Percentiles rank a stretch among this genome's conserved stretches.
Conservation (phyloP, 2,329 filamentous ascomycete genomes). For the Coniochaeta sp. region DNA sequence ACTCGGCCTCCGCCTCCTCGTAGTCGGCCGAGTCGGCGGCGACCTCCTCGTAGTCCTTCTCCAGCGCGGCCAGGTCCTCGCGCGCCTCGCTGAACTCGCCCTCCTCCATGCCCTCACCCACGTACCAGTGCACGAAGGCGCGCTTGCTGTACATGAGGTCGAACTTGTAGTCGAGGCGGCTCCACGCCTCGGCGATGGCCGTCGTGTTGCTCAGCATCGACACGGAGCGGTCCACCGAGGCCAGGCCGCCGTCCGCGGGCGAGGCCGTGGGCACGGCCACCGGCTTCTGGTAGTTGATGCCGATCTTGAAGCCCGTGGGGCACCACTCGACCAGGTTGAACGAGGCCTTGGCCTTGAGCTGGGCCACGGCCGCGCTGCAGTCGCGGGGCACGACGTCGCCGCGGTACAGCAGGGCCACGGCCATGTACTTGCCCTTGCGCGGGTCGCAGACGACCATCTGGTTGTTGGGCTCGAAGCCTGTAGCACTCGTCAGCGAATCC, state of each 20-base stretch:
- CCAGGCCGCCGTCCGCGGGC: constrained; percentile 50
- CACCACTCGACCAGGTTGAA: constrained; percentile 73
- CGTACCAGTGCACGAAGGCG: constrained; percentile 72
- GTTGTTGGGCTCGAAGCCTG: constrained; percentile 71
- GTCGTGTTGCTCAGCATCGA: constrained; percentile 72
- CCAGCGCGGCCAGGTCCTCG: constrained; percentile 76
- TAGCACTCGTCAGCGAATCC: neutral
- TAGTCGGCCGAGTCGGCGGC: constrained; percentile 56
- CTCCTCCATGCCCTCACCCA: constrained; percentile 89
- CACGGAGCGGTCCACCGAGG: constrained; percentile 55
- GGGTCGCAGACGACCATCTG: constrained; percentile 73
- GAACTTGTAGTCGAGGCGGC: constrained; percentile 66
- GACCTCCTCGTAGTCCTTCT: constrained; percentile 85
- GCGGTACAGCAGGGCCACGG: constrained; percentile 64
- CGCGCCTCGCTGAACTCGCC: constrained; percentile 84
- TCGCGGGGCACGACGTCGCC: constrained; percentile 65
- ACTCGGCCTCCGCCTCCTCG: constrained; percentile 65
- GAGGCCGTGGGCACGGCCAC: constrained; percentile 46
- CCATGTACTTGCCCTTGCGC: constrained; percentile 72
- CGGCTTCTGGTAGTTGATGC: constrained; percentile 68
- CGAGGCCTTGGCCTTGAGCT: constrained; percentile 62
- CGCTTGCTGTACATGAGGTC: constrained; percentile 75
- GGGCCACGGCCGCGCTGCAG: constrained; percentile 58
- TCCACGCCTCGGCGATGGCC: constrained; percentile 67
- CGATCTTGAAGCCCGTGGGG: constrained; percentile 69